Evolutionary conservation across 345 rosid species (phyloP).

Genomic region (Streptanthus diversifolius): DNA sequence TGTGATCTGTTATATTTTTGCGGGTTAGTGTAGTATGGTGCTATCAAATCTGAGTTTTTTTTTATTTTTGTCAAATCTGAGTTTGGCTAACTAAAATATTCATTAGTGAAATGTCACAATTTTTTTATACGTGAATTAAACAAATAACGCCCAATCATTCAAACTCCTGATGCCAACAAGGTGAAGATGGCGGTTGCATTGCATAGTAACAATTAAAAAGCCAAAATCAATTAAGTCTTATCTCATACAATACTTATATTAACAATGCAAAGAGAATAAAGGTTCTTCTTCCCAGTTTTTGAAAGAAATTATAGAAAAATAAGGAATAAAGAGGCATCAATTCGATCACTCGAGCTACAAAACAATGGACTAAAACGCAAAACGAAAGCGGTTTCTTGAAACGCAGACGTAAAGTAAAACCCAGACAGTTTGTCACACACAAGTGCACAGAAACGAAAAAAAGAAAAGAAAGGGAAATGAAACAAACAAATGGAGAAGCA

Average conservation of each 20-base stretch:
- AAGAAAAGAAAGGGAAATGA: conserved; percentile 10
- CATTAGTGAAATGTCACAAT: not conserved
- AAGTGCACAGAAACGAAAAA: conserved; percentile 24
- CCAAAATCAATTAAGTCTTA: conserved; percentile 1
- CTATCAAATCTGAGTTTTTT: not conserved
- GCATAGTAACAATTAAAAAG: not conserved
- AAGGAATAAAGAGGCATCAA: conserved; percentile 36
- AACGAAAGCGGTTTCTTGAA: conserved; percentile 25
- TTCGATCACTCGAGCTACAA: conserved; percentile 39
- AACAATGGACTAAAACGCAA: conserved; percentile 34
- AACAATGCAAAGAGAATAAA: conserved; percentile 33
- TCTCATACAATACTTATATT: conserved; percentile 32
- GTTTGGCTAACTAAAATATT: not conserved
- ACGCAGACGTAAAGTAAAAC: conserved; percentile 33
- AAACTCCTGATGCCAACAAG: not conserved
- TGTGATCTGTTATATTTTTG: no score
- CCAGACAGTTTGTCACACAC: conserved; percentile 35
- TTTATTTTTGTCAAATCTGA: no score
- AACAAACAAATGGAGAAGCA: conserved; percentile 37
- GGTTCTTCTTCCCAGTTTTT: conserved; percentile 11
- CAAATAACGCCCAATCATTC: not conserved
- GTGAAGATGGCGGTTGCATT: not conserved
- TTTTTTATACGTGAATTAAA: not conserved
- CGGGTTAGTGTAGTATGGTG: not conserved
- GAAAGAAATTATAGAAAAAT: conserved; percentile 14